Evolutionary conservation across 345 rosid genomes (phyloP), one percentile per base, ranked within the genome.

Genomic region (Leavenworthia alabamica): DNA sequence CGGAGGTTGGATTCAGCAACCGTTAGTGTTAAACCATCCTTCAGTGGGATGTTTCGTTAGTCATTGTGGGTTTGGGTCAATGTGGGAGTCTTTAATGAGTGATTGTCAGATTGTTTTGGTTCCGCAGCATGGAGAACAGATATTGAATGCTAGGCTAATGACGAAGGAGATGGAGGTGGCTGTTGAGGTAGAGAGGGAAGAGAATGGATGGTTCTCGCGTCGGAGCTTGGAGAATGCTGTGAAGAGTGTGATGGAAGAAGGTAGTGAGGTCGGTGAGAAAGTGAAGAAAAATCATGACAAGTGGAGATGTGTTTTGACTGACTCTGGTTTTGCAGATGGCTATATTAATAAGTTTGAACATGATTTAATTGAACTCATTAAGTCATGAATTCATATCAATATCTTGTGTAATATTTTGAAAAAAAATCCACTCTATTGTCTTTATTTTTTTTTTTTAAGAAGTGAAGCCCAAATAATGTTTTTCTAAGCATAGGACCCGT

Each of bases 11-110:
- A 75, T 81, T 26, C 83, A 70, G 31, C 90, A 87, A 35, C 69
- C 77, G 4, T 12, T 48, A 49, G 68, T 87, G 6, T 28, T 87
- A 60, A 45, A 40, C 14, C 88, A 87, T 68, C 70, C 72, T 0
- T 75, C 90, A 0, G 77, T 84, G 0, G 90, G 95, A n/a, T 84
- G 88, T 60, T 82, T 87, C 22, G 90, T 87, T 62, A 82, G 52
- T 60, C 95, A 84, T 39, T 77, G 90, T 23, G 95, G 95, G 72
- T 84, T 75, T 35, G 83, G 90, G 6, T 82, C 90, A 0, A 81
- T 82, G 90, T 87, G 86, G 88, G 95, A 87, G 53, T 71, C 88
- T 2, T 68, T 86, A 50, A 42, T 78, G 77, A 72, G 78, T 39
- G 75, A 82, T 32, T 82, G 88, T 53, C 90, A 84, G 58, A 70